A percentile compares a stretch with the other conserved stretches of the same genome.
Conservation (phyloP, 1,284 basidiomycete genomes). For the Tilletia setariae region DNA sequence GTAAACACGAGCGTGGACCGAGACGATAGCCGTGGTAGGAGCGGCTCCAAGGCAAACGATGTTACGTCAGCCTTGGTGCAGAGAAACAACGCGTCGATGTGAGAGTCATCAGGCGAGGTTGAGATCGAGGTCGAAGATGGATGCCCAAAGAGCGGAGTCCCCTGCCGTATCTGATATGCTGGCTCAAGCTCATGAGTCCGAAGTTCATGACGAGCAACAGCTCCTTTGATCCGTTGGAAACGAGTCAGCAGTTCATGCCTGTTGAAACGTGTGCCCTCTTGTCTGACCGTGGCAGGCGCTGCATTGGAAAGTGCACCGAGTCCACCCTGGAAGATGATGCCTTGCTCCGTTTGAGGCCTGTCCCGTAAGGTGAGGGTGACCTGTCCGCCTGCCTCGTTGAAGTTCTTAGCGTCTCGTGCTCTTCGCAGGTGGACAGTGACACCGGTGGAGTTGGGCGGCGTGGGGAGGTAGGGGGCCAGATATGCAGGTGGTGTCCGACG, state of each 20-base stretch:
- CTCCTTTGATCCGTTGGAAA: constrained; percentile 21
- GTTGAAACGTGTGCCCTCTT: too few species aligned
- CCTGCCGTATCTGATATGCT: too few species aligned
- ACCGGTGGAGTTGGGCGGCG: neutral
- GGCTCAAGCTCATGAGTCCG: constrained; percentile 57
- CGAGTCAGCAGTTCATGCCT: neutral
- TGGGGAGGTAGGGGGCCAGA: neutral
- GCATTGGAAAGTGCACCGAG: neutral
- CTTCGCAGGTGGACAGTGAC: constrained; percentile 7
- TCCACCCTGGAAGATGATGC: constrained; percentile 7
- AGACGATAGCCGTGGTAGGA: constrained; percentile 67
- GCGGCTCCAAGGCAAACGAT: constrained; percentile 62
- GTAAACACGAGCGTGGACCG: constrained; percentile 80
- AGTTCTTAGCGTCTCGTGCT: neutral
- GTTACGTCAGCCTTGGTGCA: constrained; percentile 75
- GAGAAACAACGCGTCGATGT: constrained; percentile 65
- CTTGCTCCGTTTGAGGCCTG: neutral
- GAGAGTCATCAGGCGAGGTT: neutral
- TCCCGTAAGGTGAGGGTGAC: neutral
- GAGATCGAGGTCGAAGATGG: constrained; percentile 16
- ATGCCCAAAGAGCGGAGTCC: neutral
- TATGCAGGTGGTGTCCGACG: neutral
- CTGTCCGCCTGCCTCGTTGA: neutral
- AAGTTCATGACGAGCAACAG: constrained; percentile 14
- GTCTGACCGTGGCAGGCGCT: neutral